A percentile compares a stretch with the other conserved stretches of the same genome.
Conservation (phyloP, 441 rosid genomes). For the Euphorbia celastroides region DNA sequence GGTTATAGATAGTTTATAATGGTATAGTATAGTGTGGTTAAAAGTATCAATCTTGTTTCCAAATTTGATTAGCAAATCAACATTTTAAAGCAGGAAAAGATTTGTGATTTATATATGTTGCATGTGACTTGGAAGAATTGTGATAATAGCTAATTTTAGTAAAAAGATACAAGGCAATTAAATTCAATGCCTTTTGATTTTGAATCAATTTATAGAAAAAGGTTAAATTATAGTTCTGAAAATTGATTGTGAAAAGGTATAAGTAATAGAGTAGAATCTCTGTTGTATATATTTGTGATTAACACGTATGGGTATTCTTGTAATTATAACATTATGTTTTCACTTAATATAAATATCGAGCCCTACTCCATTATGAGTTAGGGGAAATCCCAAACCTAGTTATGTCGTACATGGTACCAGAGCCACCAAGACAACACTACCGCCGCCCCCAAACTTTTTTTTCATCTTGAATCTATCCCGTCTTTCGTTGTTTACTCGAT, state of each 20-base stretch:
- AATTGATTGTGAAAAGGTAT: slow-evolving; percentile 23
- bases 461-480: too few relatives aligned
- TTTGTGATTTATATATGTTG: slow-evolving; percentile 23
- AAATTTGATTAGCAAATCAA: slow-evolving; percentile 22
- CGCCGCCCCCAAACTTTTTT: too few relatives aligned
- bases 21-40: slow-evolving; percentile 14
- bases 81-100: slow-evolving; percentile 18
- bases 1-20: slow-evolving; percentile 3
- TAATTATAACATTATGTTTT: too few relatives aligned
- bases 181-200: slow-evolving; percentile 10
- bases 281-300: too few relatives aligned
- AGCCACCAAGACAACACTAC: too few relatives aligned
- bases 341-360: too few relatives aligned
- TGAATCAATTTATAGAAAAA: slow-evolving; percentile 11
- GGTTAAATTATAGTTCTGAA: slow-evolving; percentile 15
- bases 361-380: too few relatives aligned
- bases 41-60: slow-evolving; percentile 24
- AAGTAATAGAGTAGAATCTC: too few relatives aligned
- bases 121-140: slow-evolving; percentile 31
- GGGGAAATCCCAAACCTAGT: too few relatives aligned
- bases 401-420: too few relatives aligned
- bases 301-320: too few relatives aligned
- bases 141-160: slow-evolving; percentile 15
- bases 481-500: too few relatives aligned
- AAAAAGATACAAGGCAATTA: slow-evolving; percentile 20